Conservation (phyloP, 1,139 yeast genomes). For the Taphrina wiesneri region DNA sequence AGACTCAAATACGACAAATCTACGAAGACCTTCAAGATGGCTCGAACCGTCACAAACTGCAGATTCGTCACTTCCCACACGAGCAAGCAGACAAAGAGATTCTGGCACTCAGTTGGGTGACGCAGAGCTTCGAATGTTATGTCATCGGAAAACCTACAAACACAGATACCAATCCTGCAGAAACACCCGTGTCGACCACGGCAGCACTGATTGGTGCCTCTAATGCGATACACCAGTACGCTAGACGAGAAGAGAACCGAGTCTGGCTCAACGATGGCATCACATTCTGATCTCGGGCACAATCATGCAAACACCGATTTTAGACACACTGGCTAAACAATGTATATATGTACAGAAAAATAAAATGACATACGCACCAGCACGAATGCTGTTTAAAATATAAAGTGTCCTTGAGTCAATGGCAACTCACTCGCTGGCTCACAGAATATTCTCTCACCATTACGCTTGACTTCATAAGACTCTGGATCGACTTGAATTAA, state of each 20-base stretch:
- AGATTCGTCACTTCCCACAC: conserved; percentile 10
- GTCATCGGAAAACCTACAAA: conserved; percentile 30
- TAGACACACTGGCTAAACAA: not conserved
- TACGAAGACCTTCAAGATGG: not conserved
- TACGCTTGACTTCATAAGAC: conserved; percentile 34
- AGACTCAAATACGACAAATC: not conserved
- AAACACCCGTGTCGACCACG: not conserved
- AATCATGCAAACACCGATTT: not conserved
- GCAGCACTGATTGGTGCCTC: conserved; percentile 26
- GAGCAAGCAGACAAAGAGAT: not conserved
- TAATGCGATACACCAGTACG: conserved; percentile 31
- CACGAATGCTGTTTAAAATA: conserved; percentile 12
- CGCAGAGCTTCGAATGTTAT: conserved; percentile 34
- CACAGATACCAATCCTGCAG: not conserved
- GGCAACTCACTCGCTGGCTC: conserved; percentile 35
- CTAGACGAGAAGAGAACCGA: conserved; percentile 35
- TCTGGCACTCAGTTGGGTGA: conserved; percentile 29
- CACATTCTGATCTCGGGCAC: conserved; percentile 28
- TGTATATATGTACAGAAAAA: not conserved
- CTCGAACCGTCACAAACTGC: conserved; percentile 3
- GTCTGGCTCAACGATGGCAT: conserved; percentile 34
- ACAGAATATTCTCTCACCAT: conserved; percentile 25
- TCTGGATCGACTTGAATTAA: conserved; percentile 36
- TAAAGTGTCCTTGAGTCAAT: conserved; percentile 31
- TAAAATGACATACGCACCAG: not conserved